A percentile compares a stretch with the other conserved stretches of the same genome.
phyloP scores from a whole-genome alignment of 305 asterid species.

The Rubia balearica region DNA sequence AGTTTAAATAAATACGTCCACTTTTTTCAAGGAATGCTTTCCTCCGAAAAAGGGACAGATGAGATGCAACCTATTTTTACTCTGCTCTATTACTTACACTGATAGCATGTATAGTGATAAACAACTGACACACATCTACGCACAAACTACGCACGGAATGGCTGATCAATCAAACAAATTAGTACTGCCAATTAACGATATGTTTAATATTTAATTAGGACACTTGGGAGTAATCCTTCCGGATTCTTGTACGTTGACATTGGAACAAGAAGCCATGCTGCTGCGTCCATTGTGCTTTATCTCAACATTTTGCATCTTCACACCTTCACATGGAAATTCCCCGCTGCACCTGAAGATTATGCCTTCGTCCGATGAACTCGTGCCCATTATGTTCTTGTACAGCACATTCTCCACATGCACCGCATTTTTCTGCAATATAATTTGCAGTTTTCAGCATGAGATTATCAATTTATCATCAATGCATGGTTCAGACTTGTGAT shows the following conservation, averaged over 20 bases:
- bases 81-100: no score
- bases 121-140: not conserved
- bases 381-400: slow-evolving; percentile 70
- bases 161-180: not conserved
- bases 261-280: slow-evolving; percentile 22
- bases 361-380: slow-evolving; percentile 61
- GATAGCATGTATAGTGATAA: no score
- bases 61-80: not conserved
- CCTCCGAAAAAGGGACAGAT: not conserved
- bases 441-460: not conserved
- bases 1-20: not conserved
- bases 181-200: not conserved
- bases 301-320: slow-evolving; percentile 47
- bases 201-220: not conserved
- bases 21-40: not conserved
- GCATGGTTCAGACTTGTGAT: no score
- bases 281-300: slow-evolving; percentile 24
- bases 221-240: slow-evolving; percentile 16
- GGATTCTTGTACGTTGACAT: slow-evolving; percentile 8
- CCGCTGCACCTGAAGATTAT: slow-evolving; percentile 67
- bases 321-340: slow-evolving; percentile 57
- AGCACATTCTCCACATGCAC: slow-evolving; percentile 59
- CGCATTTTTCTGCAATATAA: slow-evolving; percentile 50
- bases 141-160: not conserved
- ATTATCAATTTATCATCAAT: no score